phyloP scores from a whole-genome alignment of 306 rosid genomes.

The Inga laurina region DNA sequence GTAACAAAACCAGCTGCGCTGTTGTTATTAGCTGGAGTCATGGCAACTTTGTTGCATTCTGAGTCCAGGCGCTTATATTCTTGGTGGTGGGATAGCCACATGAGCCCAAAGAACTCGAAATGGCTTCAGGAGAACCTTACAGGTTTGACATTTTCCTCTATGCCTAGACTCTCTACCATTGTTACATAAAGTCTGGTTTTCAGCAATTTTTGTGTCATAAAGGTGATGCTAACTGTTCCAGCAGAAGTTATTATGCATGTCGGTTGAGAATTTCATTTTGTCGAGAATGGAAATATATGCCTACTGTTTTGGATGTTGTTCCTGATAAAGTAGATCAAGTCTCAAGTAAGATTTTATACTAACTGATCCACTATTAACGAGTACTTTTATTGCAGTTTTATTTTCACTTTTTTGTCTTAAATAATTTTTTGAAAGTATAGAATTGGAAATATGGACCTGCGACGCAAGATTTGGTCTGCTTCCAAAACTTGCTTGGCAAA shows the following conservation, averaged over 20 bases:
- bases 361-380: neutral
- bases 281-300: neutral
- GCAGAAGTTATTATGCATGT: neutral
- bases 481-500: neutral
- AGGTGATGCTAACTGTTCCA: neutral
- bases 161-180: constrained; percentile 2
- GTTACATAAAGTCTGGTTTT: constrained; percentile 2
- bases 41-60: constrained; percentile 78
- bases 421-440: neutral
- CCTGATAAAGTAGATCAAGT: constrained; percentile 1
- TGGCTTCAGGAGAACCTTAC: constrained; percentile 99
- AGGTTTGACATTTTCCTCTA: constrained; percentile 50
- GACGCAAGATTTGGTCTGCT: neutral
- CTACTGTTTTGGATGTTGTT: neutral
- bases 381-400: neutral
- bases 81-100: constrained; percentile 99
- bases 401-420: neutral
- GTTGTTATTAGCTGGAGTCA: constrained; percentile 64
- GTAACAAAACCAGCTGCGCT: constrained; percentile 63
- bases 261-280: neutral
- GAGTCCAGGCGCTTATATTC: constrained; percentile 94
- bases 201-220: constrained; percentile 10
- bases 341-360: constrained; percentile 8
- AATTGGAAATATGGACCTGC: neutral
- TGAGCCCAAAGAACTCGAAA: constrained; percentile 92